Percentiles rank a stretch among this genome's conserved stretches.
These are phyloP conservation scores for Platanus orientalis DNA, from an alignment of 164 flowering plant species.

Conservation along the genomic window DNA sequence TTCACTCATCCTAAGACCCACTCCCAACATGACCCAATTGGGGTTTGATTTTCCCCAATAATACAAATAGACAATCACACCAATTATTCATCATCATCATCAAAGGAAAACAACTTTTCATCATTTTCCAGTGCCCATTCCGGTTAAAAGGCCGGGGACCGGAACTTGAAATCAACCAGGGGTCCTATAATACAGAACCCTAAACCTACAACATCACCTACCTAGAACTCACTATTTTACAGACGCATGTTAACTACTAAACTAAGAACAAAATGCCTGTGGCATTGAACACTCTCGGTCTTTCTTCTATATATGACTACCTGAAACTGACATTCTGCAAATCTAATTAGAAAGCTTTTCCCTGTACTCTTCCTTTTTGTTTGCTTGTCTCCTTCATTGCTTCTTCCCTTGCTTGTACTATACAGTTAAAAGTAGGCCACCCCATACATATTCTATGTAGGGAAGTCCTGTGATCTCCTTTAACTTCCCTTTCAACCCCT, in stretches of 20 bases:
- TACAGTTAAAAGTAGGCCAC: slow-evolving; percentile 5
- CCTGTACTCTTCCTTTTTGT: not conserved
- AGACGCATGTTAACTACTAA: not conserved
- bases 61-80: slow-evolving; percentile 11
- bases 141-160: slow-evolving; percentile 31
- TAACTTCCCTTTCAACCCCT: not conserved
- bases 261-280: slow-evolving; percentile 8
- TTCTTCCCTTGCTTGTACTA: slow-evolving; percentile 8
- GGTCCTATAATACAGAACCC: slow-evolving; percentile 21
- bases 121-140: slow-evolving; percentile 15
- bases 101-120: not conserved
- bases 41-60: slow-evolving; percentile 21
- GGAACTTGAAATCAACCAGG: slow-evolving; percentile 11
- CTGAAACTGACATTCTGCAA: not conserved
- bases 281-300: too few relatives aligned
- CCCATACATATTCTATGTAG: too few relatives aligned
- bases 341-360: slow-evolving; percentile 7
- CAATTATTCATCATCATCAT: not conserved
- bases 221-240: slow-evolving; percentile 17
- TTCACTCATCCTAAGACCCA: slow-evolving; percentile 27
- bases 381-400: not conserved
- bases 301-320: not conserved
- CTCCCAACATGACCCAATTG: slow-evolving; percentile 28
- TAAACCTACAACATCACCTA: slow-evolving; percentile 13
- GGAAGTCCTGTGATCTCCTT: not conserved